Base-by-base conservation (phyloP, 352 stramenopile species). In the Ophiocytium majus region DNA sequence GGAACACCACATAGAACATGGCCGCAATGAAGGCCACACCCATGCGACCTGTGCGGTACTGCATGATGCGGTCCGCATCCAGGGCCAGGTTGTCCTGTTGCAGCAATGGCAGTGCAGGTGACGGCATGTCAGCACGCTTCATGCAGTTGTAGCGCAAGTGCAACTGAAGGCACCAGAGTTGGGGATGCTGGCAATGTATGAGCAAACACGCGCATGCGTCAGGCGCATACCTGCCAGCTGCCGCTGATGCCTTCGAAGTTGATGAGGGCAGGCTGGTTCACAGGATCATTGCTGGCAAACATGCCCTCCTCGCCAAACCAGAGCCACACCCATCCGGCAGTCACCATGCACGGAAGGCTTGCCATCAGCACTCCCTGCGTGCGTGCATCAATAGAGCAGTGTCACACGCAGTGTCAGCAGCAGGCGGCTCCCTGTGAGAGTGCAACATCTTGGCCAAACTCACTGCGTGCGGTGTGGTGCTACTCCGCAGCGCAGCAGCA, bases 11-110 rank as follows among this genome's bases (percentile, higher is more conserved):
- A 83, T 96, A 98, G 9, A 94, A 86, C 0, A 95, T 94, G 9
- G 95, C 88, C 0, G 93, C 87, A 9, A 97, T 81, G 5, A 98
- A 90, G 66, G 92, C 94, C 19, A 94, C 82, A 0, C 95, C 95
- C 1, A 97, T 92, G 23, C 95, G 91, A 0, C 95, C 95, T 36
- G 91, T 92, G 82, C 95, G 95, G 90, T 96, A 98, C 76, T 91
- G 90, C 28, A 90, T 84, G 28, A 97, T 91, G 50, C 92, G 91
- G 0, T 91, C 90, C 49, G 91, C 89, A 36, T 93, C 92, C n/a
- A 98, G 90, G 1, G 92, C 92, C n/a, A 92, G 92, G 71, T 93
- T 93, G 86, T 98, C 93, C 49, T 96, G 89, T 92, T 5, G 64
- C 5, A 76, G 5, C 34, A 10, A 17, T 5, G 31, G 34, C 34